phyloP scores from a whole-genome alignment of 1,284 basidiomycete genomes.

The Termitomyces sp. region DNA sequence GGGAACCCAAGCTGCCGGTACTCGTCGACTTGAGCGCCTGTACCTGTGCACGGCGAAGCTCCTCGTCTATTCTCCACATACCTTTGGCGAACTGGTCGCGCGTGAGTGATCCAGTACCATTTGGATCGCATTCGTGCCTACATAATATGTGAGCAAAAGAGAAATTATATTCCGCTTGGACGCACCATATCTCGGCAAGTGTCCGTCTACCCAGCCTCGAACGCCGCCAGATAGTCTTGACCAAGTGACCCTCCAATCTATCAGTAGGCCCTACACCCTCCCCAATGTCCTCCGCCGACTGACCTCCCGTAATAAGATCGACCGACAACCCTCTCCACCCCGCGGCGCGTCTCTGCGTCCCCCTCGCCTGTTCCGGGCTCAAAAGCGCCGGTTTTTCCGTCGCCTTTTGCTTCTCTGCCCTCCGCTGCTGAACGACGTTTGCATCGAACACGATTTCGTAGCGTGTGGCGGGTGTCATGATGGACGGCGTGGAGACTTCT shows the following conservation, averaged over 20 bases:
- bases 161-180: constrained; percentile 5
- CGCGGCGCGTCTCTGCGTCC: constrained; percentile 46
- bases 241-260: constrained; percentile 48
- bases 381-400: constrained; percentile 31
- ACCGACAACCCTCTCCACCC: constrained; percentile 77
- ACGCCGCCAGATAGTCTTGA: constrained; percentile 59
- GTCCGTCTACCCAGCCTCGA: constrained; percentile 52
- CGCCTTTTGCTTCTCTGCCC: constrained; percentile 31
- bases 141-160: neutral
- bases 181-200: constrained; percentile 62
- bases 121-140: constrained; percentile 67
- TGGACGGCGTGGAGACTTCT: constrained; percentile 48
- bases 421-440: constrained; percentile 49
- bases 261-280: constrained; percentile 39
- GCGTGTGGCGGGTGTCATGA: constrained; percentile 46
- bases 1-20: constrained; percentile 17
- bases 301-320: constrained; percentile 56
- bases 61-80: constrained; percentile 84
- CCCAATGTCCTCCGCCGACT: constrained; percentile 24
- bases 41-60: constrained; percentile 58
- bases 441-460: constrained; percentile 64
- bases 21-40: constrained; percentile 35
- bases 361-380: constrained; percentile 38
- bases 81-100: constrained; percentile 65
- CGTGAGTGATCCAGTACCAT: constrained; percentile 50